phyloP scores from a whole-genome alignment of 345 rosid species.

The Brassica incana region DNA sequence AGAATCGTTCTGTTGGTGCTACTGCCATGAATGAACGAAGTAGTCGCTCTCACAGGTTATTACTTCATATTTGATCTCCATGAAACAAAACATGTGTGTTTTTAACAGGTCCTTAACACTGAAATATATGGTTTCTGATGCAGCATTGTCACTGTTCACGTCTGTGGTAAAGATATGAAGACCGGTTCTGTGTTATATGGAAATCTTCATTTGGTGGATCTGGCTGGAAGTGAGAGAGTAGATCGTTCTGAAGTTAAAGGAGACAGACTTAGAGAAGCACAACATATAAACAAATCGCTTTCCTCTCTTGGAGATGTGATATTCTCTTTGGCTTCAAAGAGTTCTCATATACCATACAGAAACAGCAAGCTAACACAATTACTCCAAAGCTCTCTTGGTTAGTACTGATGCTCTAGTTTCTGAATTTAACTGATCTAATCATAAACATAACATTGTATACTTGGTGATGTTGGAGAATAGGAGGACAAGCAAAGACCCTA shows the following conservation, averaged over 20 bases:
- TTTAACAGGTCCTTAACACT: not conserved
- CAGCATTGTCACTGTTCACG: constrained; percentile 1
- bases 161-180: not conserved
- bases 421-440: not conserved
- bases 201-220: not conserved
- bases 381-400: not conserved
- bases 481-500: constrained; percentile 94
- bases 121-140: not conserved
- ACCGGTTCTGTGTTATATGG: not conserved
- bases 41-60: not conserved
- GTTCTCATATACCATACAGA: not conserved
- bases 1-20: not conserved
- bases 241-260: not conserved
- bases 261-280: not conserved
- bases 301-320: not conserved
- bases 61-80: not conserved
- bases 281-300: not conserved
- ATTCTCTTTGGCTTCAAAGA: not conserved
- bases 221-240: not conserved
- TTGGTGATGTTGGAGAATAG: constrained; percentile 40
- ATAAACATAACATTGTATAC: not conserved
- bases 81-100: not conserved
- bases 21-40: constrained; percentile 3
- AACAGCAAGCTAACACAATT: not conserved
- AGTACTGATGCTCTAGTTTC: not conserved